Evolutionary conservation across 2,329 filamentous ascomycete species (phyloP).

Genomic region (Lasiodiplodia sp.): DNA sequence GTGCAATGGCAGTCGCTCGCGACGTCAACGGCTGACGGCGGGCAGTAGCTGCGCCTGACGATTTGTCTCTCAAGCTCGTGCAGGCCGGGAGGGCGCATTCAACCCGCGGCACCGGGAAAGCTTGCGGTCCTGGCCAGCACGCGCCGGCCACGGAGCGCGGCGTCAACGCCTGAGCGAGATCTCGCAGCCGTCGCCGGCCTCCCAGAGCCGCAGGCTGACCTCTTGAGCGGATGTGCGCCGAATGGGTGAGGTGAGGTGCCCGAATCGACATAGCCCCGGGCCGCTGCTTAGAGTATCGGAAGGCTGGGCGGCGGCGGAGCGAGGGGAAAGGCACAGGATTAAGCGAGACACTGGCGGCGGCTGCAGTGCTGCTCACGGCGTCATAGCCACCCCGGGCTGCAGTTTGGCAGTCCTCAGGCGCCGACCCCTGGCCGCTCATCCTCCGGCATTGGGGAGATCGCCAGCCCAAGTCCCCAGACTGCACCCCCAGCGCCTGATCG

Average conservation of each 20-base stretch:
- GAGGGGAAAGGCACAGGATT: constrained; percentile 25
- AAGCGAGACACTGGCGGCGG: constrained; percentile 31
- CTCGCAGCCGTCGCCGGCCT: constrained; percentile 9
- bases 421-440: constrained; percentile 24
- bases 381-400: constrained; percentile 18
- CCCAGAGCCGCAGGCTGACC: constrained; percentile 29
- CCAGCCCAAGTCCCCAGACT: neutral
- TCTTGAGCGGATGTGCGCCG: constrained; percentile 12
- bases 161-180: constrained; percentile 6
- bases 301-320: constrained; percentile 27
- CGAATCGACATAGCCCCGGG: constrained; percentile 26
- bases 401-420: constrained; percentile 17
- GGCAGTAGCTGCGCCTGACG: constrained; percentile 21
- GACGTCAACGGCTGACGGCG: constrained; percentile 22
- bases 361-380: constrained; percentile 25
- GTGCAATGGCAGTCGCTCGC: constrained; percentile 11
- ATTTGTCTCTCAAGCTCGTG: constrained; percentile 17
- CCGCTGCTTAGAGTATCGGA: constrained; percentile 10
- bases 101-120: constrained; percentile 15
- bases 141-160: neutral
- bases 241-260: constrained; percentile 27
- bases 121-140: constrained; percentile 1
- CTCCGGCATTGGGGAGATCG: constrained; percentile 12
- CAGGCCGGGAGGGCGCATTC: constrained; percentile 15
- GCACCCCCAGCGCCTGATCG: neutral